These are phyloP conservation scores for Cryoendolithus antarcticus DNA, from an alignment of 2,329 filamentous ascomycete genomes.

Conservation along the genomic window DNA sequence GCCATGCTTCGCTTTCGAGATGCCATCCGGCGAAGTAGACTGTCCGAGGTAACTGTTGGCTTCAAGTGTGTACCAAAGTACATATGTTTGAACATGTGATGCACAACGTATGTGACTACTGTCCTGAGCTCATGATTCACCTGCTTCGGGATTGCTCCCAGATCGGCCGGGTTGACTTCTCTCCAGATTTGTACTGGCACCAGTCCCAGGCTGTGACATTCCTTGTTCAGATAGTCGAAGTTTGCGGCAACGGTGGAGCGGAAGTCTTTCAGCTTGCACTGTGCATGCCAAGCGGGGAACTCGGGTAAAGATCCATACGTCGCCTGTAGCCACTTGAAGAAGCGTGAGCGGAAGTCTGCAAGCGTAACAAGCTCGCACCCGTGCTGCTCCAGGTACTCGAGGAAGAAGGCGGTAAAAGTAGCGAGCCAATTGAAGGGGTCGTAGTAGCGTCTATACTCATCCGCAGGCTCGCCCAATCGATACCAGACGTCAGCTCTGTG, in stretches of 20 bases:
- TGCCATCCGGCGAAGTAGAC: too few species aligned
- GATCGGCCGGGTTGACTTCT: conserved; percentile 21
- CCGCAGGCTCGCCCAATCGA: conserved; percentile 41
- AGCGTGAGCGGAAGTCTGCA: conserved; percentile 44
- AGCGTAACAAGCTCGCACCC: conserved; percentile 32
- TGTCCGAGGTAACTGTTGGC: too few species aligned
- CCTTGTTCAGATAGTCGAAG: conserved; percentile 51
- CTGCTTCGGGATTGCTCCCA: conserved; percentile 16
- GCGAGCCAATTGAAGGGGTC: conserved; percentile 58
- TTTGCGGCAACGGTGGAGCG: conserved; percentile 48
- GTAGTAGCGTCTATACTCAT: conserved; percentile 52
- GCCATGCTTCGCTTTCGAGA: too few species aligned
- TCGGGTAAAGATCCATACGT: conserved; percentile 30
- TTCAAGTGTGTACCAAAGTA: conserved; percentile 43
- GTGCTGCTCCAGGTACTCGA: conserved; percentile 47
- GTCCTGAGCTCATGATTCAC: too few species aligned
- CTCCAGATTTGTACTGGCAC: conserved; percentile 25
- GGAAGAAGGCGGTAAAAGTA: conserved; percentile 56
- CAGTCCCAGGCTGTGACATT: conserved; percentile 39
- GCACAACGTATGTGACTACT: conserved; percentile 58
- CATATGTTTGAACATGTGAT: conserved; percentile 51
- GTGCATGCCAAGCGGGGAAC: conserved; percentile 44
- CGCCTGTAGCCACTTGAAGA: conserved; percentile 43
- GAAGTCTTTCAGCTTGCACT: conserved; percentile 43
- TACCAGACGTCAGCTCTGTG: conserved; percentile 46